Evolutionary conservation across 805 yeast genomes (phyloP), one percentile per base, ranked within the genome.

Genomic region (Kuraishia piskuri): DNA sequence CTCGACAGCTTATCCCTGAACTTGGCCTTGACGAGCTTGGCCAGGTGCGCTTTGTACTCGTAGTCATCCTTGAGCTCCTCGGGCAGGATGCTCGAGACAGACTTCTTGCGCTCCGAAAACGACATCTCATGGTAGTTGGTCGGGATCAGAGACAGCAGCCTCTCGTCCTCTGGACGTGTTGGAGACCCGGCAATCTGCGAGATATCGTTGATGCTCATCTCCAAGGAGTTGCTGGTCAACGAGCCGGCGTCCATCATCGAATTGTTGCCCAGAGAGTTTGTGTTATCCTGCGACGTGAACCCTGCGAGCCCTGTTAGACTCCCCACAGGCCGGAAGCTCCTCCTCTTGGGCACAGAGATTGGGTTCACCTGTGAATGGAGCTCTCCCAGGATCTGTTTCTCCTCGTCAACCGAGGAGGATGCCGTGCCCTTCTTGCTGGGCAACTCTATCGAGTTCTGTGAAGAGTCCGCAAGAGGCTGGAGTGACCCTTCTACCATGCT

Each of bases 81-180:
- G 0, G 72, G 71, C 9, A 67, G 56, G 3, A 67, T 50, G 9
- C 62, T 64, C 46, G 56, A 59, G 23, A 68, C 54, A 2, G 62
- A 37, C 54, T 69, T 73, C 54, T 71, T 74, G 14, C 84, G 65
- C 57, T 79, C 82, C 14, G 80, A 77, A 58, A 79, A 79, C 0
- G 83, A 80, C 37, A 79, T 64, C 14, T 77, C 79, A 46, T 71
- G 69, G 59, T 77, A 79, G 59, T 79, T 72, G 2, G 71, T 60
- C 1, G 83, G 82, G 19, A 77, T 63, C 68, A 76, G 70, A 44
- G 74, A 70, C 12, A 78, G 60, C 17, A 74, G 66, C 45, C 60
- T 53, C 54, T 73, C 74, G 60, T 75, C 81, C 49, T 68, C 68
- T n/a, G 71, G 63, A 19, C 71, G 52, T 49, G 67, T 69, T 0